Conservation (phyloP, 1,284 basidiomycete species). For the Moniliophthora roreri region DNA sequence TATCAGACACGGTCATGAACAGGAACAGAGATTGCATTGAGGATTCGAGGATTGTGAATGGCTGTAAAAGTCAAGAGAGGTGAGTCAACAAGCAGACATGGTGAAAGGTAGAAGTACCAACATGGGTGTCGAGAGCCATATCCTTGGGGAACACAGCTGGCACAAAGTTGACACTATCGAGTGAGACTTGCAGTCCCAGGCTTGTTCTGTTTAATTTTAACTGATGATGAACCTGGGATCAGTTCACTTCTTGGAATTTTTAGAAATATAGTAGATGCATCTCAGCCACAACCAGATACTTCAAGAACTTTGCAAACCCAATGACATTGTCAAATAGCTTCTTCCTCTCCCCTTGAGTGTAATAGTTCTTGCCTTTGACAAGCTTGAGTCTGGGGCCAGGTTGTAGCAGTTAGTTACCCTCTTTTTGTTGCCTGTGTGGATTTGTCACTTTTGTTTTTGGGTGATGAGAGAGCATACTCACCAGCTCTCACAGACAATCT, state of each 20-base stretch:
- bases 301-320: conserved; percentile 95
- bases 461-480: too few relatives aligned
- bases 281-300: conserved; percentile 94
- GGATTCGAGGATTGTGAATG: conserved; percentile 94
- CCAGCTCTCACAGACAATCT: conserved; percentile 91
- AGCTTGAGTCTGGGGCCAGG: conserved; percentile 75
- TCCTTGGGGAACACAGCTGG: conserved; percentile 87
- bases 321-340: conserved; percentile 86
- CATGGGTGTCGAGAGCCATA: conserved; percentile 87
- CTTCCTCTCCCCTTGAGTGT: conserved; percentile 62
- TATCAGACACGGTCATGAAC: conserved; percentile 90
- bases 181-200: conserved; percentile 86
- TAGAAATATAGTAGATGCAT: too few relatives aligned
- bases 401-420: conserved; percentile 49
- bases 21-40: conserved; percentile 92
- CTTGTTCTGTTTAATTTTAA: conserved; percentile 57
- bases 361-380: conserved; percentile 80
- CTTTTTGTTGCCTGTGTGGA: conserved; percentile 88
- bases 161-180: conserved; percentile 87
- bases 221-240: conserved; percentile 36
- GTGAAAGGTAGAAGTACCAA: conserved; percentile 23
- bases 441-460: too few relatives aligned
- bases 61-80: conserved; percentile 47
- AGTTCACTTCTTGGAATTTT: too few relatives aligned
- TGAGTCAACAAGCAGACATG: too few relatives aligned